Conservation (phyloP, 257 asterid species). For the Thymus quinquecostatus region DNA sequence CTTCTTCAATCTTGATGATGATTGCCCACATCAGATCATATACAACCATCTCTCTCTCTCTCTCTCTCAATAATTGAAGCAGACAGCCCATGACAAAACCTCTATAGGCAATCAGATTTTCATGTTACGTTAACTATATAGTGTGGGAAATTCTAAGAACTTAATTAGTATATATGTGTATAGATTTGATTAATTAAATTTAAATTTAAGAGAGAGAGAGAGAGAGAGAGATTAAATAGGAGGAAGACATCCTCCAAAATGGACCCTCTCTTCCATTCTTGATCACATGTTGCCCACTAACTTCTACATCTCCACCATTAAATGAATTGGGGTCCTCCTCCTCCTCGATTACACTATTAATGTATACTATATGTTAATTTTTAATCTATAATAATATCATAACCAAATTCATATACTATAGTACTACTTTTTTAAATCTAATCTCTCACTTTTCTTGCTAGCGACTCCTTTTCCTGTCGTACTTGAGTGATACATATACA, state of each 20-base stretch:
- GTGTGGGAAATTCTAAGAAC: slow-evolving; percentile 20
- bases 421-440: too few species aligned
- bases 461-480: not conserved
- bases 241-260: slow-evolving; percentile 26
- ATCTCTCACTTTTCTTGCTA: not conserved
- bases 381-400: slow-evolving; percentile 5
- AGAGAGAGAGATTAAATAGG: not conserved
- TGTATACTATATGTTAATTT: not conserved
- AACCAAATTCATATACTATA: not conserved
- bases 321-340: slow-evolving; percentile 48
- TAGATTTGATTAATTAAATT: slow-evolving; percentile 19
- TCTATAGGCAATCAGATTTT: not conserved
- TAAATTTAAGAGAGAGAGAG: not conserved
- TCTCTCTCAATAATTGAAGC: slow-evolving; percentile 45
- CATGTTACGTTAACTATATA: not conserved
- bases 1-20: slow-evolving; percentile 26
- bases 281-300: slow-evolving; percentile 89
- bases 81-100: slow-evolving; percentile 63
- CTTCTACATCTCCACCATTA: slow-evolving; percentile 64
- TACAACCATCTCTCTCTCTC: slow-evolving; percentile 1
- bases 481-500: slow-evolving; percentile 35
- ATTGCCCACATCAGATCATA: slow-evolving; percentile 29
- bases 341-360: slow-evolving; percentile 31
- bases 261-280: slow-evolving; percentile 68
- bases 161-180: not conserved